These are phyloP conservation scores for Notholithocarpus densiflorus DNA, from an alignment of 306 rosid species.

Conservation along the genomic window DNA sequence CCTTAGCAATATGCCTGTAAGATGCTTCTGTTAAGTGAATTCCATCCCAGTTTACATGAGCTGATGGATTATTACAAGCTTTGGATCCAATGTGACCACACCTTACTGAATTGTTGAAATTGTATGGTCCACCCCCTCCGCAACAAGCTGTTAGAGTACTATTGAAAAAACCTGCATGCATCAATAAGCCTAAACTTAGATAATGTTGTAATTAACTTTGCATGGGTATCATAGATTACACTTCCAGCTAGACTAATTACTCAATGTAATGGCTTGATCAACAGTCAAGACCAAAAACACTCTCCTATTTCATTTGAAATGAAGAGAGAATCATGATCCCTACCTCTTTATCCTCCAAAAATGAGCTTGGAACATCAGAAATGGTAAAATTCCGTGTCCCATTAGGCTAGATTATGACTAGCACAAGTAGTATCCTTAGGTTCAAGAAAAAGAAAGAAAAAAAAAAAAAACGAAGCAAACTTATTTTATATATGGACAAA, in stretches of 20 bases:
- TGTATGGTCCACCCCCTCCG: slow-evolving; percentile 79
- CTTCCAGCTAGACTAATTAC: neutral
- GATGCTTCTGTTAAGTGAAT: slow-evolving; percentile 68
- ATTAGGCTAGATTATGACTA: too few relatives aligned
- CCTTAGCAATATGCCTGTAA: slow-evolving; percentile 42
- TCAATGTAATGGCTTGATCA: neutral
- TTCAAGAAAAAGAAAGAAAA: too few relatives aligned
- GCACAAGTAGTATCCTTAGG: too few relatives aligned
- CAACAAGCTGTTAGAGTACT: slow-evolving; percentile 47
- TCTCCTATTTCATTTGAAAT: too few relatives aligned
- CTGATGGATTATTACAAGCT: slow-evolving; percentile 46
- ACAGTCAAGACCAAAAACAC: neutral
- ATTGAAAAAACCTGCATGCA: slow-evolving; percentile 33
- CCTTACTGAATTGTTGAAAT: slow-evolving; percentile 52
- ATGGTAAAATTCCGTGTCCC: too few relatives aligned
- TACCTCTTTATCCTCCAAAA: neutral
- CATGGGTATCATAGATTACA: neutral
- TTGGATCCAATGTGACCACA: slow-evolving; percentile 49
- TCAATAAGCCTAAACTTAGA: neutral
- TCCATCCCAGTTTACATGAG: slow-evolving; percentile 64
- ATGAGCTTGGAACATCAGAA: neutral
- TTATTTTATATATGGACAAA: too few relatives aligned
- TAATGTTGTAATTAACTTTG: neutral
- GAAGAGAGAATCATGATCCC: too few relatives aligned
- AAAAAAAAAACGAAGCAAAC: too few relatives aligned